Conservation (phyloP, 1,139 yeast species). For the Nakaseomyces sp. region DNA sequence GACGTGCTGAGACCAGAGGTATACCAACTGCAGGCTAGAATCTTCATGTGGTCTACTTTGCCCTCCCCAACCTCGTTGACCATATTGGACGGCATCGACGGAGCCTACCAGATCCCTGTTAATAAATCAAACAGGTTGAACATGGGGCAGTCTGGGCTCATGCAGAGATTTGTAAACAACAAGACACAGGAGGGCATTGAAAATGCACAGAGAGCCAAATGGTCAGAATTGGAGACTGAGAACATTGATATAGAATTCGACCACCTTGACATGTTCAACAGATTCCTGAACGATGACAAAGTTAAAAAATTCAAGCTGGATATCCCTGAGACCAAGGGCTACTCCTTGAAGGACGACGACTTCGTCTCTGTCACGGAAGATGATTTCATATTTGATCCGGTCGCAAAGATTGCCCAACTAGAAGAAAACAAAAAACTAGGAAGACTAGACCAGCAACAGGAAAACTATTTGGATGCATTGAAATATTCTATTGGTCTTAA, state of each 20-base stretch:
- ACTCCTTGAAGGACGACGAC: background rate
- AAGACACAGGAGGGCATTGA: background rate
- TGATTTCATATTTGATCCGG: constrained; percentile 26
- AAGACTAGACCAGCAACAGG: constrained; percentile 16
- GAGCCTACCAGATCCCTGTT: constrained; percentile 12
- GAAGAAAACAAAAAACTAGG: constrained; percentile 11
- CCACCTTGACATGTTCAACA: constrained; percentile 9
- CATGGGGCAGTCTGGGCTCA: constrained; percentile 13
- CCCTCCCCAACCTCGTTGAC: constrained; percentile 18
- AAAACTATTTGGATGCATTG: constrained; percentile 22
- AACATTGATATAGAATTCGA: constrained; percentile 10
- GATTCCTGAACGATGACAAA: constrained; percentile 13
- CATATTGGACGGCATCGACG: constrained; percentile 12
- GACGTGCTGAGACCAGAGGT: constrained; percentile 21
- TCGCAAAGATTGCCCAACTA: constrained; percentile 21
- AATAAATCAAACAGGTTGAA: constrained; percentile 9
- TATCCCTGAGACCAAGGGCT: background rate
- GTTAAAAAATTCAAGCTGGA: constrained; percentile 9
- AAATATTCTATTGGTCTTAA: constrained; percentile 16
- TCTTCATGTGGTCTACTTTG: constrained; percentile 12
- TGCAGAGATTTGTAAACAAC: constrained; percentile 8
- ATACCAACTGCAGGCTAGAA: constrained; percentile 20
- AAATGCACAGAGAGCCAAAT: background rate
- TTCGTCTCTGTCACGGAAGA: constrained; percentile 15
- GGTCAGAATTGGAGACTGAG: background rate